phyloP scores from a whole-genome alignment of 371 early-diverging fungal species.

The Zancudomyces culisetae region DNA sequence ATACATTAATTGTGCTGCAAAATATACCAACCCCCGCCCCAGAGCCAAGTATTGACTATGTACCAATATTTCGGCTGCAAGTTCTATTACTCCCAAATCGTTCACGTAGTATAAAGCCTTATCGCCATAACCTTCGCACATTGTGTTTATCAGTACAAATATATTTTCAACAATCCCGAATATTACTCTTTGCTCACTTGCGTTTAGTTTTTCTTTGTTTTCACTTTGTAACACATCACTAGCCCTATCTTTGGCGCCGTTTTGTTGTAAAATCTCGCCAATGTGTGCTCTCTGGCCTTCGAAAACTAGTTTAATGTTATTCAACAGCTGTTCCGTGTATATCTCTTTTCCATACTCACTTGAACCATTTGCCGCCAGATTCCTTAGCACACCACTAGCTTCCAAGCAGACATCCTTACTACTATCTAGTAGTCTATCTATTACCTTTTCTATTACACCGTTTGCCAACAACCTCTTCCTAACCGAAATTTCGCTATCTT shows the following conservation, averaged over 20 bases:
- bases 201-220: conserved; percentile 9
- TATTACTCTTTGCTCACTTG: neutral
- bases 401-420: conserved; percentile 57
- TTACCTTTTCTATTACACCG: conserved; percentile 38
- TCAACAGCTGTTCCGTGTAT: neutral
- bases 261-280: conserved; percentile 12
- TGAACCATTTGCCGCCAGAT: conserved; percentile 24
- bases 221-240: conserved; percentile 2
- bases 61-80: too few species aligned
- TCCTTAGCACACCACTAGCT: conserved; percentile 49
- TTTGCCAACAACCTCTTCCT: conserved; percentile 52
- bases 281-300: conserved; percentile 5
- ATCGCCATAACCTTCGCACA: neutral
- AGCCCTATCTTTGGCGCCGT: conserved; percentile 9
- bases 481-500: conserved; percentile 28
- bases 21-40: conserved; percentile 31
- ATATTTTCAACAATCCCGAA: neutral
- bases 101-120: too few species aligned
- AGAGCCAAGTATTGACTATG: too few species aligned
- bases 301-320: neutral
- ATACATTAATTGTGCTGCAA: conserved; percentile 62
- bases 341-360: conserved; percentile 26
- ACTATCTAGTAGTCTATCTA: conserved; percentile 48
- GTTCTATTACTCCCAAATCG: too few species aligned
- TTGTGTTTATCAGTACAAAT: neutral